These are phyloP conservation scores for Acidomyces sp. DNA, from an alignment of 495 filamentous ascomycete genomes.

Conservation along the genomic window DNA sequence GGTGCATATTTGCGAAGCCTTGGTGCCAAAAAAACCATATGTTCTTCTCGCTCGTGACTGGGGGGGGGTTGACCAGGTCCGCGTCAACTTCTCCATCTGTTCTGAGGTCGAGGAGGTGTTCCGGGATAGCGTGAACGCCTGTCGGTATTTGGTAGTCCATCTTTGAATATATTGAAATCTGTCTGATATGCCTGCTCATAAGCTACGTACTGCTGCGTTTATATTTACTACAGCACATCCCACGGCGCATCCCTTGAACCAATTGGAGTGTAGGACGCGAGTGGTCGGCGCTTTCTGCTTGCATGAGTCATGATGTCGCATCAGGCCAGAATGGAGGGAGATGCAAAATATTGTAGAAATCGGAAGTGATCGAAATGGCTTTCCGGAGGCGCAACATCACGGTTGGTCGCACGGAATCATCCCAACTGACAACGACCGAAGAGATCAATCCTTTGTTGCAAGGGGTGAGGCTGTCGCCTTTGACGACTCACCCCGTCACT, in stretches of 20 bases:
- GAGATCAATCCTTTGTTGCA: not conserved
- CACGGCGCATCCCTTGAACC: too few species aligned
- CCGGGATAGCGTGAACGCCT: not conserved
- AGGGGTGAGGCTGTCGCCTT: slow-evolving; percentile 68
- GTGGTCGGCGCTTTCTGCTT: too few species aligned
- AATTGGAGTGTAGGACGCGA: too few species aligned
- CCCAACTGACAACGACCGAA: not conserved
- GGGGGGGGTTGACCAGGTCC: slow-evolving; percentile 30
- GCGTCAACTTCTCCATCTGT: slow-evolving; percentile 36
- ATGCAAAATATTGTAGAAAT: too few species aligned
- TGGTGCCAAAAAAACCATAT: slow-evolving; percentile 46
- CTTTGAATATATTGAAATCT: too few species aligned
- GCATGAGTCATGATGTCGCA: too few species aligned
- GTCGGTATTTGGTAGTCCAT: not conserved
- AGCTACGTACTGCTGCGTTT: too few species aligned
- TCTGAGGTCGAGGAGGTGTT: slow-evolving; percentile 30
- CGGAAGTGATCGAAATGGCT: too few species aligned
- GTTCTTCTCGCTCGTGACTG: slow-evolving; percentile 36
- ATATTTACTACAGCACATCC: too few species aligned
- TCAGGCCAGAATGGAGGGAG: too few species aligned
- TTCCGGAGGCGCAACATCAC: slow-evolving; percentile 82
- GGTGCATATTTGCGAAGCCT: slow-evolving; percentile 35
- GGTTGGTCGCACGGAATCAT: slow-evolving; percentile 31
- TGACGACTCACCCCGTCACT: slow-evolving; percentile 77
- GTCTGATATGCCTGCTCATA: too few species aligned